Evolutionary conservation across 2,329 filamentous ascomycete species (phyloP), one percentile per base, ranked within the genome.

Genomic region (Alternaria incomplexa): DNA sequence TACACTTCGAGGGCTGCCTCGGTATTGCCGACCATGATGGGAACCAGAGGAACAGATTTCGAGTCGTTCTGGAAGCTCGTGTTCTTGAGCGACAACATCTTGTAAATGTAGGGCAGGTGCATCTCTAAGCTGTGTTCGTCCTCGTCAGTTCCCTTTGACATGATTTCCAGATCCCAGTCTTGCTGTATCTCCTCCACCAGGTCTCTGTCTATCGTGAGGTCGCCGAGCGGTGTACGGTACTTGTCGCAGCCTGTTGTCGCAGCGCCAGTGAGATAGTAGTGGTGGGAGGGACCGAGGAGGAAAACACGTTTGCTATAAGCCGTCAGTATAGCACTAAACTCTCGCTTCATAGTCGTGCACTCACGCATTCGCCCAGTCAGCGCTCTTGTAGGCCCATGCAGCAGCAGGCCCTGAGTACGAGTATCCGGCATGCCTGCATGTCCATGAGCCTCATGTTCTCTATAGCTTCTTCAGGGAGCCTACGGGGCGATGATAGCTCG

Each of bases 41-140:
- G 96, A 1, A 97, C 86, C 5, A 99, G 86, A 7, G 86, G 87
- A 0, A 95, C 93, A 70, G 91, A 92, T 5, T 85, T 75, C 1
- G 86, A 81, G 84, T 73, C 53, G 17, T 63, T 55, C 46, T 76
- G 71, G 58, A 77, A 77, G 44, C 43, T 54, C 6, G 58, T 17
- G 56, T 75, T 77, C 28, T 72, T 67, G 77, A 83, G 81, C 61
- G 86, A 85, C 7, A 90, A 85, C 56, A 92, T 88, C 76, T 94
- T 93, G 84, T 93, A 94, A 66, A 98, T 91, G 75, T 96, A 97
- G 0, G 96, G 95, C 9, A 98, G 85, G 72, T 99, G 96, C 91
- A 99, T 97, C 83, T 99, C 96, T 2, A 98, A 86, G 55, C 93
- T 97, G 81, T 99, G 96, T 80, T 99, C 96, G 6, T 87, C 86